These are phyloP conservation scores for Cynanchum wilfordii DNA, from an alignment of 257 asterid species.

Conservation along the genomic window DNA sequence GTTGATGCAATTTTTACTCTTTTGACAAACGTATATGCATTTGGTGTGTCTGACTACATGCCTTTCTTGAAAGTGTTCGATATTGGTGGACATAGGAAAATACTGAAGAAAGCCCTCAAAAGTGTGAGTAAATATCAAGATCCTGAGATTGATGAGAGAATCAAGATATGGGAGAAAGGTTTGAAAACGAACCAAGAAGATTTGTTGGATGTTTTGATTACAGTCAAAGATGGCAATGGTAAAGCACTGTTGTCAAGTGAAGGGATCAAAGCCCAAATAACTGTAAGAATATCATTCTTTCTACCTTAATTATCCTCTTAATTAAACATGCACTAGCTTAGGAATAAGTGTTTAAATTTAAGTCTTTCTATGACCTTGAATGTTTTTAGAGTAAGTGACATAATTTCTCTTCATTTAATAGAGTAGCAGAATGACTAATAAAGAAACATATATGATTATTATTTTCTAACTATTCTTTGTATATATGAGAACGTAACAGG, in stretches of 20 bases:
- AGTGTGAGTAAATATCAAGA: conserved; percentile 2
- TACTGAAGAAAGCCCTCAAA: neutral
- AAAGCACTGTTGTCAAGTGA: neutral
- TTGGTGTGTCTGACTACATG: conserved; percentile 2
- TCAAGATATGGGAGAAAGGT: conserved; percentile 17
- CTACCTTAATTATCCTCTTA: no score
- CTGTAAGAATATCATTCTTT: neutral
- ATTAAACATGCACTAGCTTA: neutral
- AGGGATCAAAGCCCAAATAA: conserved; percentile 17
- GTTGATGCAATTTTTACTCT: conserved; percentile 11
- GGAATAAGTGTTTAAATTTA: no score
- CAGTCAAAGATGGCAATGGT: neutral
- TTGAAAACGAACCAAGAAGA: conserved; percentile 8
- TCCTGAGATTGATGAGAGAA: conserved; percentile 11
- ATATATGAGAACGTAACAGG: neutral
- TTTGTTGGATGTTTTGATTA: conserved; percentile 17
- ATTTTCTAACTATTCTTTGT: no score
- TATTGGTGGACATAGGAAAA: neutral
- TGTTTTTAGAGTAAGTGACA: no score
- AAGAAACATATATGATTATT: no score
- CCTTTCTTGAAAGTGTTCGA: neutral
- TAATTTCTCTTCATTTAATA: no score
- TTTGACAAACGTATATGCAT: neutral
- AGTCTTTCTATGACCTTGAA: no score
- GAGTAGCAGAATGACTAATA: no score